phyloP scores from a whole-genome alignment of 305 asterid genomes.

The Fraxinus xanthoxyloides region DNA sequence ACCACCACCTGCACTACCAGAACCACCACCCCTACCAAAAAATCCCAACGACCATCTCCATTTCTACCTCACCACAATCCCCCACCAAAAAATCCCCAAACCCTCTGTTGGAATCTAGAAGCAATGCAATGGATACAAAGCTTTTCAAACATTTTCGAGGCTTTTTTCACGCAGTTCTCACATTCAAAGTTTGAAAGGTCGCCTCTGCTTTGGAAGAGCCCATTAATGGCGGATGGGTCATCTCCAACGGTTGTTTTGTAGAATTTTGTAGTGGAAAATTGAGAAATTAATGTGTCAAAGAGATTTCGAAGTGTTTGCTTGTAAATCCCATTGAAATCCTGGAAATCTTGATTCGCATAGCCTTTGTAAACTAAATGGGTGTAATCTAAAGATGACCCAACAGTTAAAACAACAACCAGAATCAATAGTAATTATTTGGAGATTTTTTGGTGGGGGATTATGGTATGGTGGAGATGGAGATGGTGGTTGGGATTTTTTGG shows the following conservation, averaged over 20 bases:
- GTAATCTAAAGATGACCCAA: slow-evolving; percentile 9
- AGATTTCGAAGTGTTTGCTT: slow-evolving; percentile 34
- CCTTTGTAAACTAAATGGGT: slow-evolving; percentile 56
- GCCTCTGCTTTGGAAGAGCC: slow-evolving; percentile 61
- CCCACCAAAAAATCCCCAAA: no score
- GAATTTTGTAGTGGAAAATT: slow-evolving; percentile 52
- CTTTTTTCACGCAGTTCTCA: slow-evolving; percentile 42
- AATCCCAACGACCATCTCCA: no score
- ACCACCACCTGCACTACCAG: no score
- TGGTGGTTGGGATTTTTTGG: no score
- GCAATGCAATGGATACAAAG: slow-evolving; percentile 52
- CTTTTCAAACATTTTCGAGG: slow-evolving; percentile 35
- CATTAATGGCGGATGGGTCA: slow-evolving; percentile 37
- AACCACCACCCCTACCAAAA: no score
- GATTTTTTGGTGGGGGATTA: no score
- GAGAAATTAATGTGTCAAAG: slow-evolving; percentile 34
- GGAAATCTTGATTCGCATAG: slow-evolving; percentile 60
- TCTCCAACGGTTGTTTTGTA: slow-evolving; percentile 40
- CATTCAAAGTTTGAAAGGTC: slow-evolving; percentile 55
- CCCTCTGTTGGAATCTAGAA: slow-evolving; percentile 59
- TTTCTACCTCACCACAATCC: no score
- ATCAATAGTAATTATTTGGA: slow-evolving; percentile 12
- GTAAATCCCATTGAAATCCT: slow-evolving; percentile 31
- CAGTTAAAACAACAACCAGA: slow-evolving; percentile 19
- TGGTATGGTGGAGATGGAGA: no score